These are phyloP conservation scores for Elongisporangium anandrum DNA, from an alignment of 352 stramenopile species.

Conservation along the genomic window DNA sequence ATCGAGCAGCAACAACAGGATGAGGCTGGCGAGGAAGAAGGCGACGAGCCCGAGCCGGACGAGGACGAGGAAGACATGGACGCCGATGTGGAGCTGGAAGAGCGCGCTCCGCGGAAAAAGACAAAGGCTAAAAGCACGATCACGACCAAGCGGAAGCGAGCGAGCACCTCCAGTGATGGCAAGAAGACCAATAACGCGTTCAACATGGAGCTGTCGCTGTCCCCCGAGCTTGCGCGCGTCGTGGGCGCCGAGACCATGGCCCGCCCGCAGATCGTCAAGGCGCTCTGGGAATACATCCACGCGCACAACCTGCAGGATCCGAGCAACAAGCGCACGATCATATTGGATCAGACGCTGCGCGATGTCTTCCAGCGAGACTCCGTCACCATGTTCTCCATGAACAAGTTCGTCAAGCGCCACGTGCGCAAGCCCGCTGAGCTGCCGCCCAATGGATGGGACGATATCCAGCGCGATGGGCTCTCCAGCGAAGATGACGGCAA, in stretches of 20 bases:
- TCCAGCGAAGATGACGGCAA: slow-evolving; percentile 78
- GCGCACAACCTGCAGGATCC: slow-evolving; percentile 95
- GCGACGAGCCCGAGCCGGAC: slow-evolving; percentile 37
- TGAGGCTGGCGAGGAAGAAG: slow-evolving; percentile 45
- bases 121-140: slow-evolving; percentile 21
- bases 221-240: slow-evolving; percentile 76
- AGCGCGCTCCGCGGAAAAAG: slow-evolving; percentile 13
- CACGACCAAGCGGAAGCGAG: slow-evolving; percentile 48
- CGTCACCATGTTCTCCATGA: slow-evolving; percentile 88
- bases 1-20: slow-evolving; percentile 77
- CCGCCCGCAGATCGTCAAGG: slow-evolving; percentile 92
- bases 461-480: slow-evolving; percentile 72
- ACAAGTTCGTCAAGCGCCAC: slow-evolving; percentile 87
- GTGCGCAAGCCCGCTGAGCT: slow-evolving; percentile 71
- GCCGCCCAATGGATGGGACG: slow-evolving; percentile 56
- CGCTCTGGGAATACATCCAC: slow-evolving; percentile 96
- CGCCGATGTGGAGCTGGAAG: slow-evolving; percentile 5
- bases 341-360: slow-evolving; percentile 85
- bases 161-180: slow-evolving; percentile 9
- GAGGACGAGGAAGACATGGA: slow-evolving; percentile 42
- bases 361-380: slow-evolving; percentile 76
- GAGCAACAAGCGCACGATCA: slow-evolving; percentile 91
- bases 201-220: slow-evolving; percentile 70
- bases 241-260: slow-evolving; percentile 83
- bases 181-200: slow-evolving; percentile 57